A percentile compares a stretch with the other conserved stretches of the same genome.
Evolutionary conservation across 257 asterid genomes (phyloP).

Genomic region (Rehmannia glutinosa): DNA sequence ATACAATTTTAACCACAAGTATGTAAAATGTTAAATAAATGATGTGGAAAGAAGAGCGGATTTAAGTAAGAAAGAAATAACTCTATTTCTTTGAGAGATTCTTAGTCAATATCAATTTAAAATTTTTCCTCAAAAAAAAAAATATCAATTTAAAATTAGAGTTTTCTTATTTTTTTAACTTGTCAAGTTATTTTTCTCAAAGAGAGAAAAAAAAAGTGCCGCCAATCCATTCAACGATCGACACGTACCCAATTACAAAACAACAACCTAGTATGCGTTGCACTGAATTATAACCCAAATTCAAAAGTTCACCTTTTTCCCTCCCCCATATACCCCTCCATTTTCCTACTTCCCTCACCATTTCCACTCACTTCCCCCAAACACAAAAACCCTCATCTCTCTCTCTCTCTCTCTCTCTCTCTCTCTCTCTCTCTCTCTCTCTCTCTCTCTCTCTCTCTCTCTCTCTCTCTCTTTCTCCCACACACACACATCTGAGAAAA

Average conservation of each 20-base stretch:
- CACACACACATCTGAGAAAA: neutral
- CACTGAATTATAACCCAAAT: neutral
- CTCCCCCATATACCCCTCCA: neutral
- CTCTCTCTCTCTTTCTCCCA: neutral
- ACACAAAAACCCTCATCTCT: neutral
- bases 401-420: neutral
- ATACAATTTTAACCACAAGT: too few relatives aligned
- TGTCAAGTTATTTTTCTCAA: too few relatives aligned
- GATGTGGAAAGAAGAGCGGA: too few relatives aligned
- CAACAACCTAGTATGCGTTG: neutral
- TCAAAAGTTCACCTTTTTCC: neutral
- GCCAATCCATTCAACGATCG: neutral
- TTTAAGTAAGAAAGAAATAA: too few relatives aligned
- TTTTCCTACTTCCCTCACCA: neutral
- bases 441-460: conserved; percentile 2
- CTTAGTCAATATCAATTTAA: too few relatives aligned
- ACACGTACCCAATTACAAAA: neutral
- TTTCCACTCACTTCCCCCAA: neutral
- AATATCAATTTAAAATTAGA: too few relatives aligned
- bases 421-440: neutral
- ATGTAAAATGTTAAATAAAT: too few relatives aligned
- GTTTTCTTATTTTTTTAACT: too few relatives aligned
- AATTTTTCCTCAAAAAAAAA: too few relatives aligned
- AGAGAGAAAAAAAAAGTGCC: too few relatives aligned
- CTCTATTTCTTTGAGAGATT: too few relatives aligned